A percentile compares a stretch with the other conserved stretches of the same genome.
Conservation (phyloP, 2,329 filamentous ascomycete species). For the Neopestalotiopsis sp. region DNA sequence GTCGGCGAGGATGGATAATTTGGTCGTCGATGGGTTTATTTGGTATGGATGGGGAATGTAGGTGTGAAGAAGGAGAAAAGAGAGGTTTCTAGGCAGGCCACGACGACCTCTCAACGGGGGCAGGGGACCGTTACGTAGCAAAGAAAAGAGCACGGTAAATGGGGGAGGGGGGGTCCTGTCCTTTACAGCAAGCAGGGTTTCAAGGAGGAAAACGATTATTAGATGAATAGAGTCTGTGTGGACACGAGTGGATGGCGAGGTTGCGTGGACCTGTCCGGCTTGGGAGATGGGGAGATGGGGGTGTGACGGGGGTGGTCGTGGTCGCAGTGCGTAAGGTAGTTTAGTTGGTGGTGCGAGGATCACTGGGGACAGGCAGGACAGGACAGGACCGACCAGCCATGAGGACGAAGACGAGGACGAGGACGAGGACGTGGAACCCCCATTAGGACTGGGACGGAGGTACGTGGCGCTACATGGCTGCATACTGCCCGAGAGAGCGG, state of each 20-base stretch:
- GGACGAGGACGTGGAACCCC: no score
- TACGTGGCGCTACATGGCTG: no score
- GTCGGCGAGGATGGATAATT: slow-evolving; percentile 5
- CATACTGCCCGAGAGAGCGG: no score
- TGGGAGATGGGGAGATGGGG: slow-evolving; percentile 9
- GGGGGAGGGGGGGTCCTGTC: slow-evolving; percentile 13
- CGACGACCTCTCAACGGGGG: slow-evolving; percentile 12
- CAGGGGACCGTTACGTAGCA: slow-evolving; percentile 19
- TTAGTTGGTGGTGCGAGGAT: neutral
- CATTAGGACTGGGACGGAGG: neutral
- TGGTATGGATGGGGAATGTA: slow-evolving; percentile 14
- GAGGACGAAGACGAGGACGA: no score
- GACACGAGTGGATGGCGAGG: slow-evolving; percentile 18
- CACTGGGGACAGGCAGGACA: neutral
- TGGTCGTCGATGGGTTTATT: slow-evolving; percentile 6
- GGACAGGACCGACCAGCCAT: neutral
- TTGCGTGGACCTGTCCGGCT: slow-evolving; percentile 18
- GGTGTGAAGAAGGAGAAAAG: slow-evolving; percentile 1
- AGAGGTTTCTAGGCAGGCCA: slow-evolving; percentile 5
- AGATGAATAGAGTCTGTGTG: slow-evolving; percentile 13
- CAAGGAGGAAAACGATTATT: slow-evolving; percentile 20
- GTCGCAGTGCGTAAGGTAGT: neutral
- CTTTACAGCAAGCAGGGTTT: slow-evolving; percentile 11
- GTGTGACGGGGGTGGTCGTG: neutral
- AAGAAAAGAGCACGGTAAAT: slow-evolving; percentile 8